Evolutionary conservation across 306 rosid genomes (phyloP).

Genomic region (Crotalaria pallida): DNA sequence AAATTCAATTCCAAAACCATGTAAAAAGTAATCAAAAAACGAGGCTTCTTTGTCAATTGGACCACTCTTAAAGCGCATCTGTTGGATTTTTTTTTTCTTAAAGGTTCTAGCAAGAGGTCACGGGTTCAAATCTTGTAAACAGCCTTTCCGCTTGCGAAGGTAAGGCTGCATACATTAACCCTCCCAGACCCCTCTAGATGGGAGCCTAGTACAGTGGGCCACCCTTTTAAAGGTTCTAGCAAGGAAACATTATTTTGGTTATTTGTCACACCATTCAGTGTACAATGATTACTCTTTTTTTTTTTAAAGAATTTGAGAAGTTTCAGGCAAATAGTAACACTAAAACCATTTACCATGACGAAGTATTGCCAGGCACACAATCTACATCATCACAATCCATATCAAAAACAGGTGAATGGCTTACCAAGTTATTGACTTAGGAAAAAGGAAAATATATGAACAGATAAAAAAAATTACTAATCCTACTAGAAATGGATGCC

Average conservation of each 20-base stretch:
- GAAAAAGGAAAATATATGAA: background rate
- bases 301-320: background rate
- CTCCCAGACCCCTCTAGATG: too few species aligned
- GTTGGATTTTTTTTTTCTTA: background rate
- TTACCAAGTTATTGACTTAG: background rate
- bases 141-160: too few species aligned
- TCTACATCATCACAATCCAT: background rate
- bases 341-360: background rate
- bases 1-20: conserved; percentile 18
- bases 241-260: background rate
- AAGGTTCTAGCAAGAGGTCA: too few species aligned
- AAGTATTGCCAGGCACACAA: background rate
- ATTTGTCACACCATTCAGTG: background rate
- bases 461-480: background rate
- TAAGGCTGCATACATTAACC: too few species aligned
- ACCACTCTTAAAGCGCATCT: background rate
- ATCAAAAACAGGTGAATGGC: background rate
- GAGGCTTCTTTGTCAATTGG: background rate
- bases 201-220: too few species aligned
- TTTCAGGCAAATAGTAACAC: background rate
- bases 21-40: background rate
- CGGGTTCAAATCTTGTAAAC: too few species aligned
- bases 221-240: too few species aligned
- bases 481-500: conserved; percentile 1
- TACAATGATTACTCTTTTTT: background rate